A percentile compares a stretch with the other conserved stretches of the same genome.
Evolutionary conservation across 2,329 filamentous ascomycete species (phyloP).

Genomic region (Cordyceps militaris): DNA sequence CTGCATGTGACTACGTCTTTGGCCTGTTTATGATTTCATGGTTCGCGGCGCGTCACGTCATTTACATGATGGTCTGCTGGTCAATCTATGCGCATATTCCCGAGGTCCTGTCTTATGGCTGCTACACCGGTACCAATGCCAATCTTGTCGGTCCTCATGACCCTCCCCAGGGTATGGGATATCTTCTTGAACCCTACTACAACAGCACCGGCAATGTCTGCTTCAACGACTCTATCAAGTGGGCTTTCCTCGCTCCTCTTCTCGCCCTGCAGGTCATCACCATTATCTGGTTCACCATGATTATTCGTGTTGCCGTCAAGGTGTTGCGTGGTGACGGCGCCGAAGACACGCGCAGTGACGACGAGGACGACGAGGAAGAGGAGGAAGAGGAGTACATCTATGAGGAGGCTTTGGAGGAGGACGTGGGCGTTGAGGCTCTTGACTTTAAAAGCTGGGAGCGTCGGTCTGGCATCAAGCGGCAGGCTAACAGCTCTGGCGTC

Average conservation of each 20-base stretch:
- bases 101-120: conserved; percentile 56
- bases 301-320: conserved; percentile 71
- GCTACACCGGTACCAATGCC: conserved; percentile 56
- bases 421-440: conserved; percentile 66
- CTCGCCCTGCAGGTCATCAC: conserved; percentile 73
- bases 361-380: conserved; percentile 64
- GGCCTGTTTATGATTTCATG: conserved; percentile 80
- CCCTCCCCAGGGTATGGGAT: conserved; percentile 45
- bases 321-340: conserved; percentile 71
- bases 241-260: conserved; percentile 69
- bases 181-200: conserved; percentile 68
- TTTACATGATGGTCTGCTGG: conserved; percentile 75
- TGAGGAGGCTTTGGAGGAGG: conserved; percentile 59
- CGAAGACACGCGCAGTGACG: conserved; percentile 82
- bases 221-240: conserved; percentile 68
- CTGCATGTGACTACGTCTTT: conserved; percentile 74
- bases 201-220: conserved; percentile 69
- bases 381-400: conserved; percentile 48
- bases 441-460: conserved; percentile 59
- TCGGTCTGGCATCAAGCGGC: conserved; percentile 47
- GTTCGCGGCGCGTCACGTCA: conserved; percentile 74
- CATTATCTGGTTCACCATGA: conserved; percentile 84
- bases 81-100: conserved; percentile 67
- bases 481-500: conserved; percentile 48
- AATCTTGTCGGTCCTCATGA: conserved; percentile 48